Percentiles rank a stretch among this genome's conserved stretches.
phyloP scores from a whole-genome alignment of 2,329 filamentous ascomycete species.

The Thelonectria discophora region DNA sequence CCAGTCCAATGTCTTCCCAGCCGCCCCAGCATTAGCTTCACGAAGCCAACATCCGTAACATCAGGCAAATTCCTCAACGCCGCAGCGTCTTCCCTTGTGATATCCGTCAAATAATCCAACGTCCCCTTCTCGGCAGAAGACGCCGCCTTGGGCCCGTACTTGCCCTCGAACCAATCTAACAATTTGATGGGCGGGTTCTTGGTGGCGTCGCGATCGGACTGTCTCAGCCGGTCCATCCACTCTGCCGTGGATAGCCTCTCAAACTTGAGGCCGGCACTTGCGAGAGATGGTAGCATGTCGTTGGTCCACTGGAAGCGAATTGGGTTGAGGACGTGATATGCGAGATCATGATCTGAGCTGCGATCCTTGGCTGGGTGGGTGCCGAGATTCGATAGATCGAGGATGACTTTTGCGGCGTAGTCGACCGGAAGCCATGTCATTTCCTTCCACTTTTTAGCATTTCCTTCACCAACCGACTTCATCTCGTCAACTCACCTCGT shows the following conservation, averaged over 20 bases:
- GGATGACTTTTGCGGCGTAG: conserved; percentile 26
- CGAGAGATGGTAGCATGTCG: conserved; percentile 60
- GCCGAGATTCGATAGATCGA: conserved; percentile 27
- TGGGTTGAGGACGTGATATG: conserved; percentile 37
- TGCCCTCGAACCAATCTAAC: conserved; percentile 58
- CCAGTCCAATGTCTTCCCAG: not conserved
- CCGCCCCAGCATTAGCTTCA: not conserved
- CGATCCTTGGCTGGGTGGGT: not conserved
- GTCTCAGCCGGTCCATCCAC: conserved; percentile 55
- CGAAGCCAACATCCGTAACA: not conserved
- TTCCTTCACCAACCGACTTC: rapidly evolving
- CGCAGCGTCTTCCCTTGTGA: conserved; percentile 26
- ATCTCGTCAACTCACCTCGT: conserved; percentile 45
- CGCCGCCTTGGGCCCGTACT: conserved; percentile 35
- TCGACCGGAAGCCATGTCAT: conserved; percentile 38
- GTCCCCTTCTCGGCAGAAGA: conserved; percentile 15
- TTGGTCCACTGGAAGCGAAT: conserved; percentile 57
- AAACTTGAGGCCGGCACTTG: conserved; percentile 55
- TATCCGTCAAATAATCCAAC: conserved; percentile 30
- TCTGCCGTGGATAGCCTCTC: conserved; percentile 53
- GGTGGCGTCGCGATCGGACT: conserved; percentile 54
- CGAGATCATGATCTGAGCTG: conserved; percentile 21
- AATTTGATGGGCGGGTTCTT: conserved; percentile 63
- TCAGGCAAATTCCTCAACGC: not conserved
- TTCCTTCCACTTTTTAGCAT: conserved; percentile 26